A percentile compares a stretch with the other conserved stretches of the same genome.
Evolutionary conservation across 2,329 filamentous ascomycete genomes (phyloP).

Genomic region (Calonectria henricotiae): DNA sequence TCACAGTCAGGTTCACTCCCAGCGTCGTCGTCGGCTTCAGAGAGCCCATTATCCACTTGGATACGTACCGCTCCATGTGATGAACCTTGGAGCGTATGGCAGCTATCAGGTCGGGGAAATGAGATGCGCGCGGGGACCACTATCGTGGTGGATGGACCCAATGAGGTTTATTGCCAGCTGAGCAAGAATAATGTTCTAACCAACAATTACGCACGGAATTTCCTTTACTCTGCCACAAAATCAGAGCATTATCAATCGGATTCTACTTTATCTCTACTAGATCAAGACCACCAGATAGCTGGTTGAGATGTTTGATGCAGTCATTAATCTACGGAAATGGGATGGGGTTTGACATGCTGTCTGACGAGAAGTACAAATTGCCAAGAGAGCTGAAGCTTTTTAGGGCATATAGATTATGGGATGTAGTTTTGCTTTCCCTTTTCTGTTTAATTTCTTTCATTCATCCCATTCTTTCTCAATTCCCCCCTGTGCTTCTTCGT

Average conservation of each 20-base stretch:
- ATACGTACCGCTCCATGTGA: background rate
- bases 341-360: no score
- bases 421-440: no score
- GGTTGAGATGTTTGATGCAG: no score
- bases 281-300: no score
- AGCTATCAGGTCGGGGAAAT: background rate
- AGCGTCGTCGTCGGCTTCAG: background rate
- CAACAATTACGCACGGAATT: background rate
- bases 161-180: background rate
- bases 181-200: no score
- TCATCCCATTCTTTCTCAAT: background rate
- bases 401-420: no score
- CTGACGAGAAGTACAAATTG: no score
- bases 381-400: no score
- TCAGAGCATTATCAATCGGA: background rate
- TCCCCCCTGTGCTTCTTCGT: background rate
- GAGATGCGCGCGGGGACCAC: background rate
- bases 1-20: no score
- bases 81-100: background rate
- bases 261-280: background rate
- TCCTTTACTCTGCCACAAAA: background rate
- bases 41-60: background rate
- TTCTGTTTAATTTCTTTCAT: no score
- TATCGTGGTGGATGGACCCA: background rate
- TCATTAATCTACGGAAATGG: no score